Base-by-base conservation (phyloP, 768 basidiomycete species). In the Peribolospora kevripleyi region DNA sequence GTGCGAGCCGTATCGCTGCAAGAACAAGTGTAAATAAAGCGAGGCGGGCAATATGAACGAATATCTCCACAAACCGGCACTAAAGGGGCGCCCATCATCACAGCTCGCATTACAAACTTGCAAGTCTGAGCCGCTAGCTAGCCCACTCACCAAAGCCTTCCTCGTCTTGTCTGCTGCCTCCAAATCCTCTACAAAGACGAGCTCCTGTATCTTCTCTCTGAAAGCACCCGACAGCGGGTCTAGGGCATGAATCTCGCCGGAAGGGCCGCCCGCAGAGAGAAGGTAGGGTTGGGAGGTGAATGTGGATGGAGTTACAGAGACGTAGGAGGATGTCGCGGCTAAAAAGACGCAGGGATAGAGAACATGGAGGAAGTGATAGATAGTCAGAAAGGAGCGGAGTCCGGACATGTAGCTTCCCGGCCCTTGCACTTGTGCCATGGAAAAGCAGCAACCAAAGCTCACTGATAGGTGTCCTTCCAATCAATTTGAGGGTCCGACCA, bases 181-280 rank as follows among this genome's bases (percentile, higher is more conserved):
- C 42, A 51, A 48, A 8, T 46, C 8, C 3, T 53, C 54, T 8
- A 64, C 60, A 46, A 60, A 65, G 9, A 65, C 41, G 6, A 63
- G 50, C 46, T 65, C 61, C 48, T 63, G 62, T 8, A 63, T 48
- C 56, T 61, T 60, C 11, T 55, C 48, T 3, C 59, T 61, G 39
- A 63, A 61, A 1, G 59, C 61, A 10, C 56, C 61, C 2, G 59
- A 53, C 14, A 46, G 3, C 0, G 45, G 4, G 10, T 53, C 56
- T 0, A 53, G 14, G 1, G 56, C 46, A 50, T 62, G 62, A 4
- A 62, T 46, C 47, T 65, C 62, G 0, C 61, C 64, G n/a, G 62
- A 61, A 0, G 64, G 64, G 2, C 64, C 64, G n/a, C 64, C 64
- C 11, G 61, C 61, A 5, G 61, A 62, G 54, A 63, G 63, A 43